Conservation (phyloP, 78 protist species). For the Dictyostelium brefeldianum region DNA sequence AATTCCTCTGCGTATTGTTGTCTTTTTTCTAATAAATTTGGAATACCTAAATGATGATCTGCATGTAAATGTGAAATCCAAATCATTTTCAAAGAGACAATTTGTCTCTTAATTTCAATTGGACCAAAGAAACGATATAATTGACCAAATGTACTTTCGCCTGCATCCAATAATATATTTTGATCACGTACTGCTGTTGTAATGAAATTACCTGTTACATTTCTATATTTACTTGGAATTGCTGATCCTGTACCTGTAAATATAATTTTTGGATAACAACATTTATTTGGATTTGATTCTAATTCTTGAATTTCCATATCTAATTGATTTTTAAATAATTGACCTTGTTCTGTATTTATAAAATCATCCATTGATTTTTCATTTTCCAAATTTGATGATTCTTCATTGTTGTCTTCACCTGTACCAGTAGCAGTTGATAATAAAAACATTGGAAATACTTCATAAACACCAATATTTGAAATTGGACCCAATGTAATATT, state of each 20-base stretch:
- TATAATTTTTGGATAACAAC: constrained; percentile 38
- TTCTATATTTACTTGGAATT: constrained; percentile 94
- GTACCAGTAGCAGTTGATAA: neutral
- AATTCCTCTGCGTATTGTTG: neutral
- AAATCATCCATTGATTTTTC: neutral
- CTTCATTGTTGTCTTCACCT: neutral
- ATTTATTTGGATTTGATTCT: neutral
- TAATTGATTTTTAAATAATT: neutral
- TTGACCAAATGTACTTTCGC: constrained; percentile 97
- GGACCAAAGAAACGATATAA: constrained; percentile 86
- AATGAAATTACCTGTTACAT: constrained; percentile 83
- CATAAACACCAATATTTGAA: constrained; percentile 10
- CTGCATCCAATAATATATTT: constrained; percentile 90
- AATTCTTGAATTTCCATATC: neutral
- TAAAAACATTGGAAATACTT: constrained; percentile 8
- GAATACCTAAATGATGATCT: constrained; percentile 98
- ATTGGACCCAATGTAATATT: constrained; percentile 24
- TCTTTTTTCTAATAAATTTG: constrained; percentile 60
- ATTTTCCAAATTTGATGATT: neutral
- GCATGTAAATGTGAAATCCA: constrained; percentile 98
- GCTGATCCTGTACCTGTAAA: constrained; percentile 97
- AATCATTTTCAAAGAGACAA: constrained; percentile 42
- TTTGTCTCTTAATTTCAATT: constrained; percentile 14
- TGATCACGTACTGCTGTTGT: neutral
- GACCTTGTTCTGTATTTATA: constrained; percentile 20